These are phyloP conservation scores for Mollisia scopiformis DNA, from an alignment of 2,329 filamentous ascomycete genomes.

Conservation along the genomic window DNA sequence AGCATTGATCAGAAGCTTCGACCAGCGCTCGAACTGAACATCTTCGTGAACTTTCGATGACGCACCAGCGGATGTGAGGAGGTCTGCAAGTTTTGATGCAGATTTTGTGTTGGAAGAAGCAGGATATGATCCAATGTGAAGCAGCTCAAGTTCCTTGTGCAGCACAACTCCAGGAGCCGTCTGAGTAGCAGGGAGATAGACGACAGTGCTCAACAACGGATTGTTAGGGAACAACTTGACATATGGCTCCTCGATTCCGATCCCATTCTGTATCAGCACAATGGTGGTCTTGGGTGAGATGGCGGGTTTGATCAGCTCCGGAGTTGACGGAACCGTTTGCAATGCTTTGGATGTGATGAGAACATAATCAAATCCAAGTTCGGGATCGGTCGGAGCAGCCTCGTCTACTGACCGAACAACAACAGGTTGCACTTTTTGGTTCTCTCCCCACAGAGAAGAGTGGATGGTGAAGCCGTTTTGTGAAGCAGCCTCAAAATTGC, in stretches of 20 bases:
- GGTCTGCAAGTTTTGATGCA: constrained; percentile 11
- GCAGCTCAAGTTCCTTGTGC: constrained; percentile 56
- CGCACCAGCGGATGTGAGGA: constrained; percentile 45
- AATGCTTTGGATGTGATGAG: constrained; percentile 26
- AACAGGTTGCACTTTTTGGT: constrained; percentile 17
- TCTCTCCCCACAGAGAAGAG: constrained; percentile 21
- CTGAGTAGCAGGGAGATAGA: constrained; percentile 54
- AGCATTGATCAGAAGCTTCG: constrained; percentile 63
- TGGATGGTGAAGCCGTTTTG: constrained; percentile 26
- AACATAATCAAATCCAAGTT: constrained; percentile 24
- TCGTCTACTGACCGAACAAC: constrained; percentile 23
- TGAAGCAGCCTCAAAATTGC: constrained; percentile 33
- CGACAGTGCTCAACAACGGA: constrained; percentile 58
- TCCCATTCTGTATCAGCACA: constrained; percentile 64
- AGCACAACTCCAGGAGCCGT: constrained; percentile 49
- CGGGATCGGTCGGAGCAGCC: constrained; percentile 10
- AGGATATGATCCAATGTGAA: constrained; percentile 48
- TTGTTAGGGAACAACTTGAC: constrained; percentile 49
- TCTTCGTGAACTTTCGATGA: constrained; percentile 52
- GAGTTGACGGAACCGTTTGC: constrained; percentile 20
- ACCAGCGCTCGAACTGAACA: constrained; percentile 60
- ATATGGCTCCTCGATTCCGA: constrained; percentile 62
- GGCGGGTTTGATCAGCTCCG: constrained; percentile 31
- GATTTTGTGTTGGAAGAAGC: constrained; percentile 12
- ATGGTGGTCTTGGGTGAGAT: constrained; percentile 52